Evolutionary conservation across 805 yeast species (phyloP), one percentile per base, ranked within the genome.

Genomic region (Candida sphagnicola): DNA sequence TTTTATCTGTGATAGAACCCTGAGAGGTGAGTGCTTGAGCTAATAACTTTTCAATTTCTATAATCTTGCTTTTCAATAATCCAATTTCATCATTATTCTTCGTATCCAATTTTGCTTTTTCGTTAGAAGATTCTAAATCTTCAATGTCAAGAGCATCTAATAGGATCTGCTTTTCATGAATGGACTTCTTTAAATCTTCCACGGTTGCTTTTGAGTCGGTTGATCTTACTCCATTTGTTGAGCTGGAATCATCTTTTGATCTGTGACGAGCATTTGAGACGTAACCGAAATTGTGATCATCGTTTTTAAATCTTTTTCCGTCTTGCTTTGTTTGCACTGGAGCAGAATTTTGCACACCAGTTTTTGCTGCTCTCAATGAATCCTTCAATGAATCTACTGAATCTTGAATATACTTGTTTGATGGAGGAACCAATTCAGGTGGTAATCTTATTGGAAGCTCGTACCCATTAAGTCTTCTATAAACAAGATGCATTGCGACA

Each of bases 401-500:
- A 48, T 82, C 87, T 46, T 85, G 82, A 43, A 93, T 65, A 42
- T 84, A 72, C 51, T 80, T 78, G 28, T 84, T 75, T 5, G 95
- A 84, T 2, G 95, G 95, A 5, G 99, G 98, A 21, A 89, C 67
- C 46, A 91, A 74, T 54, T 89, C 95, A 2, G 95, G 88, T 2
- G 98, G 98, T 38, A 91, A 72, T 39, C 80, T 69, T 34, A 71
- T 56, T 17, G 99, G 99, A 36, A 93, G 64, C n/a, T 84, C 87
- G 46, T 77, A 79, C 2, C 97, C 97, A 54, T 89, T 90, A 56
- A 91, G 67, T 45, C 91, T 77, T 59, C 96, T 78, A 64, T 93
- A 91, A 31, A 91, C 91, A 42, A 91, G 71, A 70, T 95, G 97
- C 98, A 91, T 93, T 23, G 98, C 97, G 25, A 93, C 89, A 0